phyloP scores from a whole-genome alignment of 1,139 yeast species.

The Zygoascus sp. region DNA sequence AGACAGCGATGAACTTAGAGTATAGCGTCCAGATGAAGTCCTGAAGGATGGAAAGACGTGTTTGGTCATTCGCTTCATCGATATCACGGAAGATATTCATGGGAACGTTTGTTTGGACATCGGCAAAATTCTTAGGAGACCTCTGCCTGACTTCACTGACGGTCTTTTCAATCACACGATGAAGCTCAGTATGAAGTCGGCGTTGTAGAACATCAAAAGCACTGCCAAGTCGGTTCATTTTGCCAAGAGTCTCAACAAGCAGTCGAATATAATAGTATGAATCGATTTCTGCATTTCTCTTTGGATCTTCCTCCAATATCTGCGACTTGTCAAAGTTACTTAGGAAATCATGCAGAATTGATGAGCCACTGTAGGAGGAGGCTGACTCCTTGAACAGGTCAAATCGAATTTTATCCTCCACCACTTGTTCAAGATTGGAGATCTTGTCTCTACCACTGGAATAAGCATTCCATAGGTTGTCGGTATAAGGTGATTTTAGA shows the following conservation, averaged over 20 bases:
- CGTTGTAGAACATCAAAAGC: conserved; percentile 54
- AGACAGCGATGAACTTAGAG: conserved; percentile 54
- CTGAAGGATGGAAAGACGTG: conserved; percentile 50
- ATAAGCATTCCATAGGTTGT: conserved; percentile 34
- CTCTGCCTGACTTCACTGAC: conserved; percentile 61
- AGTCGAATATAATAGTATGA: conserved; percentile 55
- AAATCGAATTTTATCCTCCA: conserved; percentile 32
- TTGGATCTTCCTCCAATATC: conserved; percentile 26
- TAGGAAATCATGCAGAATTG: conserved; percentile 43
- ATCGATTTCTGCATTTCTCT: conserved; percentile 40
- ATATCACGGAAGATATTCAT: conserved; percentile 16
- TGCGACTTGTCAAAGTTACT: conserved; percentile 27
- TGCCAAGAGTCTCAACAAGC: conserved; percentile 55
- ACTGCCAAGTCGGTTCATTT: conserved; percentile 58
- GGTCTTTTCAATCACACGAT: conserved; percentile 53
- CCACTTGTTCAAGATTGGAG: conserved; percentile 28
- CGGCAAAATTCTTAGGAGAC: conserved; percentile 31
- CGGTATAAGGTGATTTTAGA: conserved; percentile 46
- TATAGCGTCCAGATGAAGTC: conserved; percentile 70
- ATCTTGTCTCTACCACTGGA: conserved; percentile 26
- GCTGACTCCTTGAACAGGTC: conserved; percentile 28
- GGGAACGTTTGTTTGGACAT: not conserved
- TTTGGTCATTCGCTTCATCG: conserved; percentile 27
- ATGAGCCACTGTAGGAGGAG: conserved; percentile 25
- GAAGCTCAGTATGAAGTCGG: conserved; percentile 46